Conservation (phyloP, 768 basidiomycete species). For the Boletales sp. region DNA sequence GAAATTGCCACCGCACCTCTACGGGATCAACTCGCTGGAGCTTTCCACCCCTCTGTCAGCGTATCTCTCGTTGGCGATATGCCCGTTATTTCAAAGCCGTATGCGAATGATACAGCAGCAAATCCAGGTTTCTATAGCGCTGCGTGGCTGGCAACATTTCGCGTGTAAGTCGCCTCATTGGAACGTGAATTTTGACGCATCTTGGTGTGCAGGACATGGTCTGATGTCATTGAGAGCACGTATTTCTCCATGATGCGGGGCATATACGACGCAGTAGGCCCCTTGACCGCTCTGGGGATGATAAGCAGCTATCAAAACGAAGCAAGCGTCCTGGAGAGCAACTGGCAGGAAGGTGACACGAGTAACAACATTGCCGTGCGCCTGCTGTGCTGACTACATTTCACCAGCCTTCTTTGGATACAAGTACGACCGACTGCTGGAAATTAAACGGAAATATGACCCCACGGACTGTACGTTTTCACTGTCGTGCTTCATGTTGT, state of each 20-base stretch:
- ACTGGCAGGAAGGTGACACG: constrained; percentile 6
- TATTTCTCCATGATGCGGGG: background rate
- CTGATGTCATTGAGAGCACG: background rate
- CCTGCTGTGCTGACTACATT: background rate
- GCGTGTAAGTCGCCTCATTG: background rate
- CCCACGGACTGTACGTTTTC: constrained; percentile 6
- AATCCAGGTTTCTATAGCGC: constrained; percentile 18
- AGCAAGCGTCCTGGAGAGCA: constrained; percentile 3
- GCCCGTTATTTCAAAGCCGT: constrained; percentile 4
- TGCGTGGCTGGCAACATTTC: constrained; percentile 12
- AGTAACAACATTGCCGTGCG: background rate
- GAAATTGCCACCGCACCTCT: constrained; percentile 1
- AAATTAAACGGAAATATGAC: constrained; percentile 15
- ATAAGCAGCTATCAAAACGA: constrained; percentile 11
- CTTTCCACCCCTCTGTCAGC: background rate
- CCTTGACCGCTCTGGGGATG: constrained; percentile 3
- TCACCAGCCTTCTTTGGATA: constrained; percentile 16
- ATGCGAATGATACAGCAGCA: constrained; percentile 11
- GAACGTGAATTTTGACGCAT: background rate
- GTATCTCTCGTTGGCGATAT: constrained; percentile 10
- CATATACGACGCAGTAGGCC: constrained; percentile 1
- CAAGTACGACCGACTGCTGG: constrained; percentile 8
- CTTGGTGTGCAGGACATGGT: constrained; percentile 10
- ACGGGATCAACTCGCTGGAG: background rate
- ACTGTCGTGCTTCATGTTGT: background rate